These are phyloP conservation scores for Magnaporthiopsis incrustans DNA, from an alignment of 2,329 filamentous ascomycete genomes.

Conservation along the genomic window DNA sequence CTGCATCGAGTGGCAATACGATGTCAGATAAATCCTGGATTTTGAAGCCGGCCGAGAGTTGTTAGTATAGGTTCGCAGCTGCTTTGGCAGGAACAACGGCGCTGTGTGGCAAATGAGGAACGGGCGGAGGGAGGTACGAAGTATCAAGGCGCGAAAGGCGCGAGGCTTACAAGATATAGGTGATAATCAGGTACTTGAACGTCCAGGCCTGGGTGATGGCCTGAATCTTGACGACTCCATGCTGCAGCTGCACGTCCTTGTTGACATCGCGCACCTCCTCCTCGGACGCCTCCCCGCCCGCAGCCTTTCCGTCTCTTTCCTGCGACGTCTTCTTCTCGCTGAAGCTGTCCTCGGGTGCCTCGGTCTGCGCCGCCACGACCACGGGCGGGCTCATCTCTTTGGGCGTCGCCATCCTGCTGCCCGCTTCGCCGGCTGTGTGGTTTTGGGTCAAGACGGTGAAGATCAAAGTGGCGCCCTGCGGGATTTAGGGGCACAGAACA, in stretches of 20 bases:
- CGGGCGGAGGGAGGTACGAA: too few species aligned
- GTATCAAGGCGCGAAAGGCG: not conserved
- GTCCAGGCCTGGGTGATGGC: slow-evolving; percentile 4
- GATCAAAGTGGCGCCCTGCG: too few species aligned
- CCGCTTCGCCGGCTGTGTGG: not conserved
- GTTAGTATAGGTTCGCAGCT: not conserved
- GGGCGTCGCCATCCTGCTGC: not conserved
- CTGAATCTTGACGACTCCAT: slow-evolving; percentile 3
- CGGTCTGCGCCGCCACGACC: not conserved
- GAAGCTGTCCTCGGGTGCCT: not conserved
- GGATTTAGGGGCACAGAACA: too few species aligned
- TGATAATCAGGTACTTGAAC: not conserved
- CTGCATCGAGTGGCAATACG: slow-evolving; percentile 4
- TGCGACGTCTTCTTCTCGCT: slow-evolving; percentile 2
- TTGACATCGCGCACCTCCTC: not conserved
- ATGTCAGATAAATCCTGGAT: not conserved
- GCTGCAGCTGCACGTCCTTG: slow-evolving; percentile 5
- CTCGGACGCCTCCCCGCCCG: not conserved
- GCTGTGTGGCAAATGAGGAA: too few species aligned
- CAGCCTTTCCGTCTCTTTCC: not conserved
- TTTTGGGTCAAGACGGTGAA: too few species aligned
- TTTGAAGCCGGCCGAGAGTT: not conserved
- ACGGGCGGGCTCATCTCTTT: not conserved
- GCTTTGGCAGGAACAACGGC: not conserved
- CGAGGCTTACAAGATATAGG: not conserved